A percentile compares a stretch with the other conserved stretches of the same genome.
Conservation (phyloP, 1,139 yeast species). For the Hyphopichia buzzinii region DNA sequence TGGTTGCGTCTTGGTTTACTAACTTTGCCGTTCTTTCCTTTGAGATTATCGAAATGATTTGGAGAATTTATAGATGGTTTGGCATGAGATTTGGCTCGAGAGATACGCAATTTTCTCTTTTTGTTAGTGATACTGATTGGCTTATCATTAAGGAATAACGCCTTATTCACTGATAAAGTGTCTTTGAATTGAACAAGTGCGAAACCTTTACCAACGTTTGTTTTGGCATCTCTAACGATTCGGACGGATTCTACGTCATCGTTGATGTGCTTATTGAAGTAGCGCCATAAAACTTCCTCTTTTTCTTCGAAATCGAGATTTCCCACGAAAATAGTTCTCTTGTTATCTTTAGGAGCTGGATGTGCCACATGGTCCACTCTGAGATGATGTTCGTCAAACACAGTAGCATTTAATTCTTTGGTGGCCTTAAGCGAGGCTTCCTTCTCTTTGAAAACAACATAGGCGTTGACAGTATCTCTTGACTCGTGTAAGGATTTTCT, state of each 20-base stretch:
- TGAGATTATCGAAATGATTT: conserved; percentile 39
- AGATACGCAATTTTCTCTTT: conserved; percentile 70
- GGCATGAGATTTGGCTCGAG: conserved; percentile 66
- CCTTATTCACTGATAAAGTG: conserved; percentile 76
- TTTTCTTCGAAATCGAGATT: conserved; percentile 89
- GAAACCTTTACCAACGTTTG: conserved; percentile 96
- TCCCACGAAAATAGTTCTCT: conserved; percentile 87
- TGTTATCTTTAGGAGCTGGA: conserved; percentile 83
- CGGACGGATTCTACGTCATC: conserved; percentile 82
- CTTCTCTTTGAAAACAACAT: conserved; percentile 66
- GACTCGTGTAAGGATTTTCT: conserved; percentile 74
- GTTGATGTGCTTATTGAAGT: conserved; percentile 63
- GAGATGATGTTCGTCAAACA: conserved; percentile 71
- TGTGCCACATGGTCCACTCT: conserved; percentile 92
- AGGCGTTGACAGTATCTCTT: conserved; percentile 83
- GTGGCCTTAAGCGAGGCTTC: conserved; percentile 55
- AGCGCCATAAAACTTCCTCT: conserved; percentile 87
- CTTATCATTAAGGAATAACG: conserved; percentile 74
- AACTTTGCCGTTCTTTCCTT: conserved; percentile 9
- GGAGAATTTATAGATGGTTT: conserved; percentile 47
- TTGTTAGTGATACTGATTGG: conserved; percentile 45
- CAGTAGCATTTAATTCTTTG: conserved; percentile 58
- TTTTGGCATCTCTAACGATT: conserved; percentile 85
- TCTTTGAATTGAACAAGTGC: conserved; percentile 93
- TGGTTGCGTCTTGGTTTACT: conserved; percentile 21